Evolutionary conservation across 768 basidiomycete species (phyloP).

Genomic region (Boletus subparvulus): DNA sequence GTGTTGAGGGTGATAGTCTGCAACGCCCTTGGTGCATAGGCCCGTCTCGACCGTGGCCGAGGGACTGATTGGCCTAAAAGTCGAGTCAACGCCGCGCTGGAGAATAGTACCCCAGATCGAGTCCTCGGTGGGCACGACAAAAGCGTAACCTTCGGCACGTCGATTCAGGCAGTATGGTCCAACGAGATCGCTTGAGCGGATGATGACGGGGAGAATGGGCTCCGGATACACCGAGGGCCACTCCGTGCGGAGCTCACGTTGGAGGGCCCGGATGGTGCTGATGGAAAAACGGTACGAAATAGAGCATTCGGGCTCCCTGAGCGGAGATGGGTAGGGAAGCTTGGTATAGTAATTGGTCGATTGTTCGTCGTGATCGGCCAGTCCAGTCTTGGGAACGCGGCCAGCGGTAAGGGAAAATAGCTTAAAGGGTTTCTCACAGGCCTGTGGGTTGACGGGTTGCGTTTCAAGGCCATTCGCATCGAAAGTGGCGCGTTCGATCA

Average conservation of each 20-base stretch:
- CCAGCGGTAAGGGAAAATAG: conserved; percentile 10
- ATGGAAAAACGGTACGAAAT: conserved; percentile 8
- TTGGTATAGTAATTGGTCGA: conserved; percentile 10
- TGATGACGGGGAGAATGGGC: conserved; percentile 24
- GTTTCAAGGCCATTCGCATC: not conserved
- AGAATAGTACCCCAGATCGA: conserved; percentile 15
- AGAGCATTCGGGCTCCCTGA: not conserved
- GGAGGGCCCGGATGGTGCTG: conserved; percentile 11
- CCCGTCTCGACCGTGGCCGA: not conserved
- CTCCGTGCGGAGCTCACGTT: not conserved
- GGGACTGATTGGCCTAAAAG: conserved; percentile 5
- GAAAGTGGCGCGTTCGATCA: conserved; percentile 9
- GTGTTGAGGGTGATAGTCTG: conserved; percentile 15
- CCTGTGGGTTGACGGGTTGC: not conserved
- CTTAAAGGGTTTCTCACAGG: not conserved
- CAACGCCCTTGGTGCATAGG: not conserved
- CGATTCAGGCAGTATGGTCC: not conserved
- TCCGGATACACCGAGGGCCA: conserved; percentile 13
- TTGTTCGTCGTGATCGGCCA: not conserved
- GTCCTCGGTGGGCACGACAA: conserved; percentile 4
- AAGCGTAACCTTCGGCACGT: conserved; percentile 4
- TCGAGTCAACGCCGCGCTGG: conserved; percentile 15
- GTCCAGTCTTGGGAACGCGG: conserved; percentile 4
- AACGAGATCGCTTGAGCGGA: conserved; percentile 18
- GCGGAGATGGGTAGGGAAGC: not conserved